Percentiles rank a stretch among this genome's conserved stretches.
phyloP scores from a whole-genome alignment of 2,329 filamentous ascomycete species.

The Claviceps digitariae region DNA sequence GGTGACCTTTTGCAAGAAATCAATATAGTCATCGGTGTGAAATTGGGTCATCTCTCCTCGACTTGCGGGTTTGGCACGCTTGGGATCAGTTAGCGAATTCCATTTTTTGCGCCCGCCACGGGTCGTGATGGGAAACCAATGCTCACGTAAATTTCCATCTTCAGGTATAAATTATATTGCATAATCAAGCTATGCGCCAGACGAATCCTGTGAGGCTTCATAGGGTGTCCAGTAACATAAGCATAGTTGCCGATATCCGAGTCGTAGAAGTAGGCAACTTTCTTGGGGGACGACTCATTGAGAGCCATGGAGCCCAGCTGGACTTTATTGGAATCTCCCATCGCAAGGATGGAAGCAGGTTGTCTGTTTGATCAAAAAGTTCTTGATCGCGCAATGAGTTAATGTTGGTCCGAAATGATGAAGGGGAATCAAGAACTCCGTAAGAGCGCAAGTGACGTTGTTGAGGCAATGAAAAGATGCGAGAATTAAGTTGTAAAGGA shows the following conservation, averaged over 20 bases:
- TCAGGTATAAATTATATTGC: constrained; percentile 90
- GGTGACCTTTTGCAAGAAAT: constrained; percentile 88
- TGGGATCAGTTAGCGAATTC: constrained; percentile 2
- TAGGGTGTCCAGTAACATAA: constrained; percentile 91
- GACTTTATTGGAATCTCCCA: constrained; percentile 21
- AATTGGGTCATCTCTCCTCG: constrained; percentile 87
- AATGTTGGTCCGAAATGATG: not conserved
- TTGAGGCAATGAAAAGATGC: not conserved
- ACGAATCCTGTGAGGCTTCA: constrained; percentile 96
- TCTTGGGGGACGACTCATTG: constrained; percentile 45
- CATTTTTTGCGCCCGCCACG: not conserved
- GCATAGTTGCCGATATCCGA: constrained; percentile 97
- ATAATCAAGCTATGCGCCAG: constrained; percentile 92
- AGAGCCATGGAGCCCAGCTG: constrained; percentile 33
- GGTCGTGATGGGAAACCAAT: constrained; percentile 14
- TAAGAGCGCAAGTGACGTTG: not conserved
- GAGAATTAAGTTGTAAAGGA: not conserved
- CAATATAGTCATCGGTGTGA: constrained; percentile 89
- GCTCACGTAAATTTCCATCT: constrained; percentile 90
- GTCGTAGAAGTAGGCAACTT: constrained; percentile 97
- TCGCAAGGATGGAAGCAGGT: constrained; percentile 9
- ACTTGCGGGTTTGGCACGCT: constrained; percentile 77
- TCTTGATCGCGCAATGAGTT: not conserved
- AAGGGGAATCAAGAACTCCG: not conserved
- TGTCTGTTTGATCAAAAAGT: not conserved